A percentile compares a stretch with the other conserved stretches of the same genome.
Conservation (phyloP, 129 eudicot species). For the Flaveria sonorensis region DNA sequence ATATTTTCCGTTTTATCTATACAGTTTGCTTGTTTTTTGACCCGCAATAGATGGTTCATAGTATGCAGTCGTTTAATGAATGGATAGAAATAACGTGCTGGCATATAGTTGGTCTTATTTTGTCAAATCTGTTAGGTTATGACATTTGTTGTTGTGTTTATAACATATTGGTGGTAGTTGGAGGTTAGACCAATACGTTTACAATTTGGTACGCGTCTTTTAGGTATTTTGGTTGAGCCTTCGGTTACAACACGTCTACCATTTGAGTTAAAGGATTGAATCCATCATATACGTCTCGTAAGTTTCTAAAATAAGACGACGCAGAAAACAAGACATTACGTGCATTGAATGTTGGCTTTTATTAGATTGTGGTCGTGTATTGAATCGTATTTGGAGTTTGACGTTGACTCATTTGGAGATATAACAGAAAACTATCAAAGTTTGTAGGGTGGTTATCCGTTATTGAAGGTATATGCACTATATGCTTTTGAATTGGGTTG, state of each 20-base stretch:
- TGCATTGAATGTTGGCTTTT: not conserved
- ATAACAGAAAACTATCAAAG: too few species aligned
- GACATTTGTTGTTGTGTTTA: not conserved
- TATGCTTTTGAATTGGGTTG: too few species aligned
- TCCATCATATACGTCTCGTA: not conserved
- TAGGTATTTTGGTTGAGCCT: not conserved
- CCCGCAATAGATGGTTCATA: not conserved
- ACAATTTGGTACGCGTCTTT: not conserved
- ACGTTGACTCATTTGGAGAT: not conserved
- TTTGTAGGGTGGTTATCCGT: too few species aligned
- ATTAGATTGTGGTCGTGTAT: not conserved
- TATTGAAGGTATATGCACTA: too few species aligned
- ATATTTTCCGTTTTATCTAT: not conserved
- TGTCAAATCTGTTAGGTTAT: constrained; percentile 2
- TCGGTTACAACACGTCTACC: not conserved
- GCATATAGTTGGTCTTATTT: not conserved
- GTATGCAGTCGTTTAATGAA: not conserved
- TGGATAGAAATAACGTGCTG: not conserved
- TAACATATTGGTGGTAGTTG: constrained; percentile 12
- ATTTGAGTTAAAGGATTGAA: not conserved
- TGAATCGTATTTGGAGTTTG: not conserved
- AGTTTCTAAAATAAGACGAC: not conserved
- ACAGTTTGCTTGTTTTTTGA: not conserved
- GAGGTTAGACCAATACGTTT: not conserved
- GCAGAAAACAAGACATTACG: too few species aligned